phyloP scores from a whole-genome alignment of 1,284 basidiomycete species.

The Trametes pubescens region DNA sequence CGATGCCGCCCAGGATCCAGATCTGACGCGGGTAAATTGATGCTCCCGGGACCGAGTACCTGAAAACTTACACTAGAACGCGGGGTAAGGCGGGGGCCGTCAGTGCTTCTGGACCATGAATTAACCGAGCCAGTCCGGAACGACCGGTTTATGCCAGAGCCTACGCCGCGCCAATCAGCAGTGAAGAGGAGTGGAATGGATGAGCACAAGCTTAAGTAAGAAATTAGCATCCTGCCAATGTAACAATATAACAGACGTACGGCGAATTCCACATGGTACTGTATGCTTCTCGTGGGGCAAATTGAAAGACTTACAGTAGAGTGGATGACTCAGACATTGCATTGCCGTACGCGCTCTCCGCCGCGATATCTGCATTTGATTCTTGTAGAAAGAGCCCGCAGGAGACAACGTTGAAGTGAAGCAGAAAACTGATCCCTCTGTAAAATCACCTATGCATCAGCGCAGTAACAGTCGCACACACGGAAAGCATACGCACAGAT shows the following conservation, averaged over 20 bases:
- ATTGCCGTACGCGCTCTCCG: too few species aligned
- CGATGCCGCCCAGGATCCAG: neutral
- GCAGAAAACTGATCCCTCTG: neutral
- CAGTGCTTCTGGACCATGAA: slow-evolving; percentile 5
- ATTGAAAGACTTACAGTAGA: too few species aligned
- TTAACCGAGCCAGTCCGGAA: slow-evolving; percentile 2
- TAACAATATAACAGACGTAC: neutral
- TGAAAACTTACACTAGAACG: slow-evolving; percentile 16
- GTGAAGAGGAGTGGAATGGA: neutral
- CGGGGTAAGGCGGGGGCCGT: slow-evolving; percentile 15
- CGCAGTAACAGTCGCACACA: neutral
- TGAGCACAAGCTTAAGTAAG: too few species aligned
- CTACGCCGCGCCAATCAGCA: neutral
- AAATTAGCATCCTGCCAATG: neutral
- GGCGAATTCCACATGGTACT: neutral
- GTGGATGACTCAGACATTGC: too few species aligned
- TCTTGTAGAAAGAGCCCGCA: neutral
- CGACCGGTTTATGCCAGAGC: neutral
- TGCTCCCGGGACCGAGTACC: slow-evolving; percentile 14
- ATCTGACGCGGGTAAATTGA: slow-evolving; percentile 1
- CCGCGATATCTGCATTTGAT: too few species aligned
- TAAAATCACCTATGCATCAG: neutral
- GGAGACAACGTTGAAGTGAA: neutral
- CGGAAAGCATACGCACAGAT: slow-evolving; percentile 2
- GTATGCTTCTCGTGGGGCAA: too few species aligned